A percentile compares a stretch with the other conserved stretches of the same genome.
Conservation (phyloP, 768 basidiomycete genomes). For the Fistulinella prunicolor region DNA sequence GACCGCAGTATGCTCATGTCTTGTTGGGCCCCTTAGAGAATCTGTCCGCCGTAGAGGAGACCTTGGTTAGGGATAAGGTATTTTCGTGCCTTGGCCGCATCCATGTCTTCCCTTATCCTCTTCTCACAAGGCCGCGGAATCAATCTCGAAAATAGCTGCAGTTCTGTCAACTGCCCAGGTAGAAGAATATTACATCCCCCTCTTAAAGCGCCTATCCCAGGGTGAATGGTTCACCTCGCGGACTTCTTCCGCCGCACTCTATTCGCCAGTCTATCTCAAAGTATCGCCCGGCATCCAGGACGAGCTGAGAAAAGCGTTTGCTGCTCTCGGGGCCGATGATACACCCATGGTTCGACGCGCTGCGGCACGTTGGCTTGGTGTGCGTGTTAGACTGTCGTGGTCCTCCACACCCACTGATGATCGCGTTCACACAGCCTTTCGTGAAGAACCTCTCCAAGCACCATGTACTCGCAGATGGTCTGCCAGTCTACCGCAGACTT, state of each 20-base stretch:
- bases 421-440: constrained; percentile 53
- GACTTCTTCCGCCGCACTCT: constrained; percentile 92
- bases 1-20: constrained; percentile 80
- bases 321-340: constrained; percentile 83
- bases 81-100: constrained; percentile 12
- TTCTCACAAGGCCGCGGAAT: constrained; percentile 79
- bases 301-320: constrained; percentile 84
- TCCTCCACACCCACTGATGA: constrained; percentile 8
- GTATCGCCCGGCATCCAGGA: constrained; percentile 73
- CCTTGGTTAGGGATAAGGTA: constrained; percentile 96
- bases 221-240: constrained; percentile 99
- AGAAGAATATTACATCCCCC: constrained; percentile 88
- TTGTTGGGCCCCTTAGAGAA: constrained; percentile 92
- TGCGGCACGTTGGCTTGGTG: constrained; percentile 94
- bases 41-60: constrained; percentile 95
- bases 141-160: constrained; percentile 84
- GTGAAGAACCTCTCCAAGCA: constrained; percentile 75
- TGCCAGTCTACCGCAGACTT: constrained; percentile 91
- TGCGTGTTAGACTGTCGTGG: constrained; percentile 42
- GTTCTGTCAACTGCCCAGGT: constrained; percentile 76
- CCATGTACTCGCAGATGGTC: constrained; percentile 80
- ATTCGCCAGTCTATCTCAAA: constrained; percentile 84
- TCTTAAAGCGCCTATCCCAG: constrained; percentile 81
- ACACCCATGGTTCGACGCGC: constrained; percentile 98
- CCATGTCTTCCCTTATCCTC: constrained; percentile 3